A percentile compares a stretch with the other conserved stretches of the same genome.
Conservation (phyloP, 257 asterid genomes). For the Gynochthodes officinalis region DNA sequence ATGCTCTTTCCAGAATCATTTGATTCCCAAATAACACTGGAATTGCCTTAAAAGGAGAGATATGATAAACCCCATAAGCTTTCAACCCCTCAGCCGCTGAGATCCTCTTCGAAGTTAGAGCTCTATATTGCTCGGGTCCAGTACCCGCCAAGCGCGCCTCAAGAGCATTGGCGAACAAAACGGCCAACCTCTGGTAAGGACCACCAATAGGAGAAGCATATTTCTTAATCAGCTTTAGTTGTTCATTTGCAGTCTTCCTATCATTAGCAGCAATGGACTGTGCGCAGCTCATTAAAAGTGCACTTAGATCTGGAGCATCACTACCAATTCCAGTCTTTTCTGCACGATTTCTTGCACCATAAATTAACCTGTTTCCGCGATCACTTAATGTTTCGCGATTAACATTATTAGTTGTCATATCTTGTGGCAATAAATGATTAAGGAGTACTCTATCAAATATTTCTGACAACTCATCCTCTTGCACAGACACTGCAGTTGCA, state of each 20-base stretch:
- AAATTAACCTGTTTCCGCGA: background rate
- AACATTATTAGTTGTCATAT: constrained; percentile 12
- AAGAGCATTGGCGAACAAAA: constrained; percentile 8
- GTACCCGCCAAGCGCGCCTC: constrained; percentile 26
- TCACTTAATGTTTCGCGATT: constrained; percentile 11
- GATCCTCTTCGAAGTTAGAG: constrained; percentile 7
- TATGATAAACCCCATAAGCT: constrained; percentile 9
- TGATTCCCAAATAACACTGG: constrained; percentile 7
- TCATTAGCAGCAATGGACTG: constrained; percentile 15
- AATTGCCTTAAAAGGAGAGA: constrained; percentile 10
- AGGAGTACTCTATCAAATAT: constrained; percentile 69
- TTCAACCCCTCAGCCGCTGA: constrained; percentile 15
- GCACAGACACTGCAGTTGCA: constrained; percentile 39
- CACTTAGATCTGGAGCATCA: constrained; percentile 6
- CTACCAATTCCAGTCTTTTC: background rate
- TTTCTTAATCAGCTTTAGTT: constrained; percentile 13
- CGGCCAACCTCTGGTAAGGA: constrained; percentile 20
- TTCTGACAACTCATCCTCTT: constrained; percentile 71
- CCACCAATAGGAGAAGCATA: constrained; percentile 18
- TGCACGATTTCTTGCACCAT: background rate
- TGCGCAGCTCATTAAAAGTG: constrained; percentile 13
- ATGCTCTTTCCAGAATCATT: constrained; percentile 15
- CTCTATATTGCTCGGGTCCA: background rate
- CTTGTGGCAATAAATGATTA: constrained; percentile 32
- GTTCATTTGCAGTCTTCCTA: constrained; percentile 8